These are phyloP conservation scores for Picea mariana DNA, from an alignment of 83 land plant species.

Conservation along the genomic window DNA sequence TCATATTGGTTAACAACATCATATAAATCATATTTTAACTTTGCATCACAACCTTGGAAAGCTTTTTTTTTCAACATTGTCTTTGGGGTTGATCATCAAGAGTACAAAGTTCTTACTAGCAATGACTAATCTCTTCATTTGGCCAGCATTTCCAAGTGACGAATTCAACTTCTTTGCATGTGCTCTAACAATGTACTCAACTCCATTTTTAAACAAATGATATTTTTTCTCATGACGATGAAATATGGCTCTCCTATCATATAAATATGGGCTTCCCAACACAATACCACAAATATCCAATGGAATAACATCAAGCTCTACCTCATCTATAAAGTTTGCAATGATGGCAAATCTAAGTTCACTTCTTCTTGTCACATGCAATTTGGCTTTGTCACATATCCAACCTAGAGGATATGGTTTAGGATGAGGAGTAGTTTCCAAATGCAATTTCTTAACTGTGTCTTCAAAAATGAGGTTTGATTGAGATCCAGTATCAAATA, in stretches of 20 bases:
- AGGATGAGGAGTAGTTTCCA: too few relatives aligned
- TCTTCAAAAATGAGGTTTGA: too few relatives aligned
- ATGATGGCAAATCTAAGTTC: background rate
- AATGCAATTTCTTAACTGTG: too few relatives aligned
- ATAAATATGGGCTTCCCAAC: background rate
- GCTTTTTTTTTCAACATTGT: background rate
- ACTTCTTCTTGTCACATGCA: too few relatives aligned
- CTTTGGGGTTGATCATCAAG: background rate
- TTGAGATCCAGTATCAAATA: too few relatives aligned
- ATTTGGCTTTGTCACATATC: too few relatives aligned
- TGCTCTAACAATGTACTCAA: background rate
- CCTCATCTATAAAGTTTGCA: background rate
- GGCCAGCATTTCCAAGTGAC: background rate
- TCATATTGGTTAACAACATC: background rate
- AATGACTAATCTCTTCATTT: background rate
- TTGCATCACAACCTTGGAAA: background rate
- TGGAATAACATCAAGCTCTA: background rate
- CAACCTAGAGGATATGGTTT: too few relatives aligned
- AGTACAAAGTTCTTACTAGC: background rate
- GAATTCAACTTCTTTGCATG: background rate
- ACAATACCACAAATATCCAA: background rate
- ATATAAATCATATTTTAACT: background rate
- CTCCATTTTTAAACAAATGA: background rate
- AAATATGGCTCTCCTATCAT: background rate
- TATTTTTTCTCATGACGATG: background rate